phyloP scores from a whole-genome alignment of 495 filamentous ascomycete species.

The Gamarada debralockiae region DNA sequence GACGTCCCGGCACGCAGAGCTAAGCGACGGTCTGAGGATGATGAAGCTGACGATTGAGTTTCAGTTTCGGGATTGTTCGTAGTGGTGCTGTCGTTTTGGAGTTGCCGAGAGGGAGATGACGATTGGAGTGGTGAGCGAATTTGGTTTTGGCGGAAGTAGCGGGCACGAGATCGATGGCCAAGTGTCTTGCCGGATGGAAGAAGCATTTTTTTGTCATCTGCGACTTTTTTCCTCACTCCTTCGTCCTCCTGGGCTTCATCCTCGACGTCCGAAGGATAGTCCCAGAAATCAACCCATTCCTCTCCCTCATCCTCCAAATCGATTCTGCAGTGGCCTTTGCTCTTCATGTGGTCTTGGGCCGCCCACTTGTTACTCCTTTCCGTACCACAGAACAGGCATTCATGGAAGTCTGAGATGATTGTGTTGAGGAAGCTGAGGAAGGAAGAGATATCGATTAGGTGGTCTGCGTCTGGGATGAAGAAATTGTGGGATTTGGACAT shows the following conservation, averaged over 20 bases:
- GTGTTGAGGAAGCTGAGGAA: constrained; percentile 28
- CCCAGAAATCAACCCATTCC: constrained; percentile 26
- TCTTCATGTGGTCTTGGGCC: constrained; percentile 31
- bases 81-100: neutral
- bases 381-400: constrained; percentile 32
- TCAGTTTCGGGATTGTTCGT: neutral
- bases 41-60: neutral
- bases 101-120: constrained; percentile 1
- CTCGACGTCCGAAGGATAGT: constrained; percentile 16
- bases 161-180: constrained; percentile 18
- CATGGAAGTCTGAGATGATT: constrained; percentile 27
- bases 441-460: constrained; percentile 28
- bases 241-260: constrained; percentile 9
- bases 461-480: constrained; percentile 24
- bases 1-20: constrained; percentile 22
- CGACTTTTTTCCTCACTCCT: neutral
- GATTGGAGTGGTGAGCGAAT: neutral
- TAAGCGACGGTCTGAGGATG: constrained; percentile 6
- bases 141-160: constrained; percentile 8
- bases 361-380: constrained; percentile 20
- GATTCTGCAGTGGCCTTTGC: constrained; percentile 31
- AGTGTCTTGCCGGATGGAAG: constrained; percentile 31
- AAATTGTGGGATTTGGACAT: constrained; percentile 31
- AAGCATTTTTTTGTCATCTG: constrained; percentile 20
- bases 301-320: constrained; percentile 19